Conservation (phyloP, 768 basidiomycete genomes). For the Udeniomyces megalosporus region DNA sequence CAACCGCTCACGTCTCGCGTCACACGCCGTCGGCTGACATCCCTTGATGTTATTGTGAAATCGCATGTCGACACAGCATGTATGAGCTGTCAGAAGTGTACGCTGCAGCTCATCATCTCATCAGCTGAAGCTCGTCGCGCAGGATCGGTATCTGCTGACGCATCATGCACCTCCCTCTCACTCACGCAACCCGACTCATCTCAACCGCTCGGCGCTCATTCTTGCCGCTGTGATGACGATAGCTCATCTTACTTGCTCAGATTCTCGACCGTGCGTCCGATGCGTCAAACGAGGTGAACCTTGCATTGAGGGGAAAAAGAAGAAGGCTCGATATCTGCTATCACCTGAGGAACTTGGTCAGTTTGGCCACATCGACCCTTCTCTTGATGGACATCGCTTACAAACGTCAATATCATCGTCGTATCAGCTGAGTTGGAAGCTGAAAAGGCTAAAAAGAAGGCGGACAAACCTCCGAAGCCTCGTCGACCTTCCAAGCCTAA, state of each 20-base stretch:
- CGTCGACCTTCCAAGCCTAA: not conserved
- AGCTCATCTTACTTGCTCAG: not conserved
- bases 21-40: not conserved
- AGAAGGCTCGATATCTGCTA: constrained; percentile 93
- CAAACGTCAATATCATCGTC: too few species aligned
- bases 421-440: not conserved
- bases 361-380: constrained; percentile 1
- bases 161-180: not conserved
- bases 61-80: too few species aligned
- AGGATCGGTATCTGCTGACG: not conserved
- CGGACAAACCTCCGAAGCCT: not conserved
- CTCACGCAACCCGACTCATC: not conserved
- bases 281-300: constrained; percentile 82
- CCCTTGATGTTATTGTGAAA: too few species aligned
- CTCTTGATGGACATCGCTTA: too few species aligned
- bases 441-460: too few species aligned
- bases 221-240: not conserved
- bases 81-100: constrained; percentile 13
- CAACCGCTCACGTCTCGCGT: not conserved
- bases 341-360: constrained; percentile 83
- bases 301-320: constrained; percentile 87
- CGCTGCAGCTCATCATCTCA: not conserved
- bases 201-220: not conserved
- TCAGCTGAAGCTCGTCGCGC: too few species aligned
- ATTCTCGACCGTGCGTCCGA: constrained; percentile 69